phyloP scores from a whole-genome alignment of 352 stramenopile species.

The Phytophthora ramorum region DNA sequence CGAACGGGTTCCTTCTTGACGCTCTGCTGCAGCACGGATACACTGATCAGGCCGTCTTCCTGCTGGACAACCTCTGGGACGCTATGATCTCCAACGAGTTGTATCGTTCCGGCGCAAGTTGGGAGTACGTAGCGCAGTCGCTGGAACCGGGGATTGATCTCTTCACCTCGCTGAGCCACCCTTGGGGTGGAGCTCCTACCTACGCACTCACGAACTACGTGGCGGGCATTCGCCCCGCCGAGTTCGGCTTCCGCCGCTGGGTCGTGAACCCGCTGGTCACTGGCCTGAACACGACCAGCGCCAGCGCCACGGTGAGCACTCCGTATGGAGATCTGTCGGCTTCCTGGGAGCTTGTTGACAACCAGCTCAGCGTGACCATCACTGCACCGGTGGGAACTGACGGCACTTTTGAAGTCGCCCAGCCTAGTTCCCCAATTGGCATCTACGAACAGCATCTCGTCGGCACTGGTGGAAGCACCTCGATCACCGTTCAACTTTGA shows the following conservation, averaged over 20 bases:
- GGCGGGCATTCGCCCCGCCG: constrained; percentile 30
- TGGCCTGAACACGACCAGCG: constrained; percentile 29
- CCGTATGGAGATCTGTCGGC: constrained; percentile 22
- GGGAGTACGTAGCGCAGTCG: constrained; percentile 37
- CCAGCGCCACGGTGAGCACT: constrained; percentile 32
- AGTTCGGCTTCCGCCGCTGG: constrained; percentile 39
- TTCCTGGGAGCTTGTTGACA: constrained; percentile 9
- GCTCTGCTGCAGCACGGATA: constrained; percentile 34
- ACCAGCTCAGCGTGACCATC: constrained; percentile 21
- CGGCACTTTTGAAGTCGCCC: constrained; percentile 21
- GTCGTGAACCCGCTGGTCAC: constrained; percentile 38
- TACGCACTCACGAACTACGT: constrained; percentile 43
- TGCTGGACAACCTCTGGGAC: constrained; percentile 43
- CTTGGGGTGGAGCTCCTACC: constrained; percentile 32
- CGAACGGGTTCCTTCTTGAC: constrained; percentile 41
- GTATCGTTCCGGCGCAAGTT: constrained; percentile 28
- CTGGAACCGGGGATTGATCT: constrained; percentile 20
- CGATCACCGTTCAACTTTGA: constrained; percentile 8
- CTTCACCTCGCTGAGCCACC: constrained; percentile 38
- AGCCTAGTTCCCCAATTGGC: constrained; percentile 7
- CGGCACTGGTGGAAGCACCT: constrained; percentile 6
- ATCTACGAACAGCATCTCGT: constrained; percentile 8
- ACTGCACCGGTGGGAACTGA: constrained; percentile 21
- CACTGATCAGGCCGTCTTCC: constrained; percentile 29
- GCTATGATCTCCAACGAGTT: constrained; percentile 41